phyloP scores from a whole-genome alignment of 2,329 filamentous ascomycete species.

The Gyromitra esculenta region DNA sequence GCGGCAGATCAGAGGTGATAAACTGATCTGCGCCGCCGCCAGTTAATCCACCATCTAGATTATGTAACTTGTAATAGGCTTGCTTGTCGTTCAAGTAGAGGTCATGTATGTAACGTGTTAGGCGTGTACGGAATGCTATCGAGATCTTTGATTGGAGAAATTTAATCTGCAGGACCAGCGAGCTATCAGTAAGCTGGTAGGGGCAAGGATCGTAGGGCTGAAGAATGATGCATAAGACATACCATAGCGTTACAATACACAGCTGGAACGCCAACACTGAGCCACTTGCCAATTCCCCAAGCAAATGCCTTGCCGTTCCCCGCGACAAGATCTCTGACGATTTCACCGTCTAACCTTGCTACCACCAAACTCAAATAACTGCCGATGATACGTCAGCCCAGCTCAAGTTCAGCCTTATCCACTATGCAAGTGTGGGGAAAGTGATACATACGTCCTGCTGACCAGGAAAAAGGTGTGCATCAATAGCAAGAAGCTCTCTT shows the following conservation, averaged over 20 bases:
- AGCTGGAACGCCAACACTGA: constrained; percentile 88
- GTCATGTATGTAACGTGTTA: constrained; percentile 97
- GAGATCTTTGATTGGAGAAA: constrained; percentile 97
- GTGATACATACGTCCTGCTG: constrained; percentile 74
- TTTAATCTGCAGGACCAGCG: constrained; percentile 71
- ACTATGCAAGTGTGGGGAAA: not conserved
- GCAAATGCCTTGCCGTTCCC: constrained; percentile 89
- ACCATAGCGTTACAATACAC: constrained; percentile 96
- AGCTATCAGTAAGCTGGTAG: constrained; percentile 3
- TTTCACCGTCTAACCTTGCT: constrained; percentile 91
- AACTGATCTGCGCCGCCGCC: constrained; percentile 87
- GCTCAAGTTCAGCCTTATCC: constrained; percentile 21
- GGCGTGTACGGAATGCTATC: constrained; percentile 92
- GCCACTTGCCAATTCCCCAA: constrained; percentile 93
- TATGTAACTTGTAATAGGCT: constrained; percentile 95
- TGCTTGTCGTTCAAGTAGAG: constrained; percentile 93
- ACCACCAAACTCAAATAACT: constrained; percentile 84
- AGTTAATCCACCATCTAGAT: constrained; percentile 84
- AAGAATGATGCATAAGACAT: constrained; percentile 62
- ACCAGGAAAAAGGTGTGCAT: constrained; percentile 91
- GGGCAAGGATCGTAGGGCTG: constrained; percentile 14
- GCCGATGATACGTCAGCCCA: constrained; percentile 17
- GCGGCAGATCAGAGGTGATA: constrained; percentile 94
- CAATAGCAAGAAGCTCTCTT: constrained; percentile 88
- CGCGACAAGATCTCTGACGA: constrained; percentile 94